These are phyloP conservation scores for Boletellus deceptivus DNA, from an alignment of 1,284 basidiomycete species.

Conservation along the genomic window DNA sequence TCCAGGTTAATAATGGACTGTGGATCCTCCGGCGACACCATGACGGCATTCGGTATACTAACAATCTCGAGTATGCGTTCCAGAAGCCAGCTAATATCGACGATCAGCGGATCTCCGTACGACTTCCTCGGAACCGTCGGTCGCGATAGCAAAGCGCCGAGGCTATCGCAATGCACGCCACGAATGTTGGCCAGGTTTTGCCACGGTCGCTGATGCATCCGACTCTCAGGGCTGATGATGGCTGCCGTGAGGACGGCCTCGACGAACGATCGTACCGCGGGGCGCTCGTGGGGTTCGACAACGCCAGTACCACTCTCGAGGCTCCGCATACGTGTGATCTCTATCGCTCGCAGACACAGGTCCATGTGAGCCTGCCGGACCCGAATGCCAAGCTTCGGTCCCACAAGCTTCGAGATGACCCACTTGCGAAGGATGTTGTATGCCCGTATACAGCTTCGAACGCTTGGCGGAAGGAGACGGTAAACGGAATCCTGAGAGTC, in stretches of 20 bases:
- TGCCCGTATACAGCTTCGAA: constrained; percentile 71
- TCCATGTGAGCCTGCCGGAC: constrained; percentile 71
- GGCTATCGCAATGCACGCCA: constrained; percentile 57
- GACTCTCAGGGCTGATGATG: constrained; percentile 70
- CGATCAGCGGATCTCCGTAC: constrained; percentile 54
- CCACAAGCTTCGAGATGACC: constrained; percentile 66
- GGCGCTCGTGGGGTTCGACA: constrained; percentile 42
- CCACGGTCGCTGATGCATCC: constrained; percentile 71
- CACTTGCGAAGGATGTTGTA: constrained; percentile 74
- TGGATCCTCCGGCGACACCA: constrained; percentile 48
- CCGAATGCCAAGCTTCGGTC: constrained; percentile 57
- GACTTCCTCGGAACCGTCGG: constrained; percentile 44
- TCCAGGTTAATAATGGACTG: constrained; percentile 72
- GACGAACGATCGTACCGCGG: constrained; percentile 72
- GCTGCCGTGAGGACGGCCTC: constrained; percentile 72
- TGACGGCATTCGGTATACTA: constrained; percentile 68
- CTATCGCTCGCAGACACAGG: constrained; percentile 62
- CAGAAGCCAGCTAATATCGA: constrained; percentile 78
- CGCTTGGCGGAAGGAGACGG: constrained; percentile 66
- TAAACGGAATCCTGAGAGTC: constrained; percentile 70
- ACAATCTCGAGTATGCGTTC: constrained; percentile 77
- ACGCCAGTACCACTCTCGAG: constrained; percentile 39
- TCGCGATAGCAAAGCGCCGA: constrained; percentile 53
- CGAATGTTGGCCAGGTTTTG: constrained; percentile 61
- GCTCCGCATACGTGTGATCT: constrained; percentile 64